Evolutionary conservation across 768 basidiomycete species (phyloP).

Genomic region (Mycena galericulata): DNA sequence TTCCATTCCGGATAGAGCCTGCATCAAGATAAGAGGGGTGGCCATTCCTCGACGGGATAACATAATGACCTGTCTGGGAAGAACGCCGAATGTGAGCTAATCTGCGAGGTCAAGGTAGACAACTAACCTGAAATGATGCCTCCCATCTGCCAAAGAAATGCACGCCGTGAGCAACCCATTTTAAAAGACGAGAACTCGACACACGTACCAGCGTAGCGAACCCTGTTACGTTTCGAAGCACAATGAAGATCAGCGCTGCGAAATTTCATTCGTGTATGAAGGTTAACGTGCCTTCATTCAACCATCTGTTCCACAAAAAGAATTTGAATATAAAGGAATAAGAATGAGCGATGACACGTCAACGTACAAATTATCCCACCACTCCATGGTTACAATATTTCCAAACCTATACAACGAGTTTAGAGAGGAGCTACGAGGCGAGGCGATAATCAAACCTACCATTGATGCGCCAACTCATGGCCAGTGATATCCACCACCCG

Average conservation of each 20-base stretch:
- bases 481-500: slow-evolving; percentile 65
- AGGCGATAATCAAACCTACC: slow-evolving; percentile 36
- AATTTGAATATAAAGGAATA: neutral
- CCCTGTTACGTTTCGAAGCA: no score
- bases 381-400: slow-evolving; percentile 75
- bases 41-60: no score
- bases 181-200: neutral
- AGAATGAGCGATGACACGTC: no score
- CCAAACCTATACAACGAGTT: slow-evolving; percentile 57
- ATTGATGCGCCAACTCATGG: slow-evolving; percentile 70
- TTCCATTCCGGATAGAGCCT: slow-evolving; percentile 66
- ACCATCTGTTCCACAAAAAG: neutral
- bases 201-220: slow-evolving; percentile 9
- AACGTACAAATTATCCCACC: slow-evolving; percentile 68
- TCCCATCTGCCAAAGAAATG: neutral
- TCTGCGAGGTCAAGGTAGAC: neutral
- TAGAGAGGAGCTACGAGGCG: neutral
- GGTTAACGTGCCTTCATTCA: slow-evolving; percentile 13
- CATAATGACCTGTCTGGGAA: slow-evolving; percentile 12
- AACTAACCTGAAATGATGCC: slow-evolving; percentile 9
- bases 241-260: no score
- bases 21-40: no score
- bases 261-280: no score
- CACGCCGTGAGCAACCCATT: no score
- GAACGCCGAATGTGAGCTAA: neutral